Percentiles rank a stretch among this genome's conserved stretches.
Conservation (phyloP, 23 red algal species). For the Gracilaria caudata region DNA sequence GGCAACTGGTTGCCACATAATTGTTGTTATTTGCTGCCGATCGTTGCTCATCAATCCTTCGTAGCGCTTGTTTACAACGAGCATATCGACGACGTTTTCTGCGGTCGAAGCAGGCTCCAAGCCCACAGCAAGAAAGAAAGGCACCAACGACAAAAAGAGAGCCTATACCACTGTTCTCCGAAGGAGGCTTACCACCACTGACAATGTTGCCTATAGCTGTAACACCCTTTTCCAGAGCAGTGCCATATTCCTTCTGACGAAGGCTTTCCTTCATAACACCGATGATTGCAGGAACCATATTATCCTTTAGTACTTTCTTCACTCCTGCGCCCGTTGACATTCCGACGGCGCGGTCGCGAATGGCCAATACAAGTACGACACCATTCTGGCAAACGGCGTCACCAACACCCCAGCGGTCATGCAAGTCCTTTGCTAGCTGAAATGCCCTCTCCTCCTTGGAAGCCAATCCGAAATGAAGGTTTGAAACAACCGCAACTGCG, state of each 20-base stretch:
- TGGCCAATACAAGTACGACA: slow-evolving; percentile 50
- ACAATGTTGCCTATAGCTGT: slow-evolving; percentile 46
- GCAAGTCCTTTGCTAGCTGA: slow-evolving; percentile 59
- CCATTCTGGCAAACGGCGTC: slow-evolving; percentile 72
- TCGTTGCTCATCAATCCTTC: slow-evolving; percentile 45
- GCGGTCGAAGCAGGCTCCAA: slow-evolving; percentile 10
- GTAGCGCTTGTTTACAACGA: slow-evolving; percentile 42
- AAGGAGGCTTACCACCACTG: slow-evolving; percentile 39
- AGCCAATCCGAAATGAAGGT: background rate
- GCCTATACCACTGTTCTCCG: background rate
- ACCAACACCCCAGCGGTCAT: slow-evolving; percentile 83
- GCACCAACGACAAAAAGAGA: background rate
- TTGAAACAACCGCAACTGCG: slow-evolving; percentile 61
- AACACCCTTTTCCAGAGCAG: slow-evolving; percentile 54
- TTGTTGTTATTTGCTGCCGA: background rate
- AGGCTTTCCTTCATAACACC: slow-evolving; percentile 32
- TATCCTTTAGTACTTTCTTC: slow-evolving; percentile 33
- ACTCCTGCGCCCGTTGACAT: slow-evolving; percentile 64
- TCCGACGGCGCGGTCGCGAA: slow-evolving; percentile 60
- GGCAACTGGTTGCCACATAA: slow-evolving; percentile 60
- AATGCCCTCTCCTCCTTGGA: slow-evolving; percentile 28
- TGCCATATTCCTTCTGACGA: slow-evolving; percentile 17
- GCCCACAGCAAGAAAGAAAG: slow-evolving; percentile 14
- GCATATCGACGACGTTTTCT: slow-evolving; percentile 10
- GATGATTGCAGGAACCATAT: slow-evolving; percentile 41